Evolutionary conservation across 495 filamentous ascomycete genomes (phyloP), one percentile per base, ranked within the genome.

Genomic region (Podospora conica): DNA sequence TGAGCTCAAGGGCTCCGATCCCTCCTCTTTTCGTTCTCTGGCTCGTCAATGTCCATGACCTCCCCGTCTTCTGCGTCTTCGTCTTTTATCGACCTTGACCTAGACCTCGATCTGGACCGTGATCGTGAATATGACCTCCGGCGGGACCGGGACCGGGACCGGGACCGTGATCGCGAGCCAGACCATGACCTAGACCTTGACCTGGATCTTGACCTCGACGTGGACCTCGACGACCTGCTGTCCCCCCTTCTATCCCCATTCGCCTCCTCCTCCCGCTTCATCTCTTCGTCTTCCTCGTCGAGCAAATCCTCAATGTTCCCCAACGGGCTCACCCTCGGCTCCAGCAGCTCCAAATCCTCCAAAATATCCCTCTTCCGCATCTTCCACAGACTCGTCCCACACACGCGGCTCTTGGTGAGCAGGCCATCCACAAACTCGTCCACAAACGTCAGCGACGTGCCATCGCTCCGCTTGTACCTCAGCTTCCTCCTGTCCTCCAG

Each of bases 391-490:
- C 88, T 96, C 10, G 96, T 97, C 56, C 88, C 93, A 69, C 93
- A 98, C 1, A 96, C 87, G 66, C 95, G 84, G 63, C 96, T 90
- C 78, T 96, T 96, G 0, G 87, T 91, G 63, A 99, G 79, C 63
- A 99, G 78, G 67, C 96, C 91, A 78, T 98, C 95, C 60, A 98
- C 84, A 72, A 99, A 98, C 73, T 91, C 88, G 78, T 99, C 95
- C 82, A 99, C 85, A 73, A 85, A 90, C 53, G 91, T 93, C 56
- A 98, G 75, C 22, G 78, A 82, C 58, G 82, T 88, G 3, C 92
- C 91, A 55, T 86, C 87, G 65, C 90, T 84, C 4, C 87, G 87
- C 63, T 90, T 83, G 63, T 91, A 76, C 75, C 88, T 85, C 74
- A 99, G 69, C 78, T 97, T 99, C 61, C 95, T 82, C 65, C 84